Base-by-base conservation (phyloP, 371 early-diverging fungal genomes). In the Saksenaea oblongispora region DNA sequence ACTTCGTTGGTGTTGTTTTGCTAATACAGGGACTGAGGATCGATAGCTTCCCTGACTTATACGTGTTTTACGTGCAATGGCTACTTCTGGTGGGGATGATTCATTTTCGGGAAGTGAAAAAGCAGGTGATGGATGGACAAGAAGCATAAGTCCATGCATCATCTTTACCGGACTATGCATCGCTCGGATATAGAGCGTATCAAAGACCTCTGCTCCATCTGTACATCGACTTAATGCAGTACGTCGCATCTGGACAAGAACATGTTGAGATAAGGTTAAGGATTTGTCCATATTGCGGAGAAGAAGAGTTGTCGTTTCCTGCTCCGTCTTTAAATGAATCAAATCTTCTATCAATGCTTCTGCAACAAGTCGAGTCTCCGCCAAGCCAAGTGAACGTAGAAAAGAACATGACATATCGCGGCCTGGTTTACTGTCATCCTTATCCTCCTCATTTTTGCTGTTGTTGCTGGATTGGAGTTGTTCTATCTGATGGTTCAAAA, bases 271-370 rank as follows among this genome's bases (percentile, higher is more conserved):
- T 18, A 62, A 62, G 10, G 51, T 57, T 15, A 66, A 28, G 17
- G 57, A 37, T 5, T 18, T 42, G 42, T 66, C 67, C 28, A 57
- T 69, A 56, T 34, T 60, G 42, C 34, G 63, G 13, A n/a, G 56
- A 56, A 17, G 35, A 11, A 27, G 58, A 18, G 15, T 44, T 28
- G 18, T 35, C 14, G 56, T 56, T 14, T 63, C 42, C 9, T 67
- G 34, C 14, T 66, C 56, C 14, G 63, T 58, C 39, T 66, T 69
- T 4, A 75, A 41, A 4, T 69, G 65, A 35, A 75, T 58, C 13
- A 75, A 34, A n/a, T 78, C 73, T 37, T 78, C 71, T 17, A 75
- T 26, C 5, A 78, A 28, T 0, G 68, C 61, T 44, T 78, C 79
- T 10, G 76, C 63, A 1, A 75, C 53, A 10, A 73, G 44, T 2